A percentile compares a stretch with the other conserved stretches of the same genome.
Evolutionary conservation across 1,139 yeast genomes (phyloP).

Genomic region (Pichia sp.): DNA sequence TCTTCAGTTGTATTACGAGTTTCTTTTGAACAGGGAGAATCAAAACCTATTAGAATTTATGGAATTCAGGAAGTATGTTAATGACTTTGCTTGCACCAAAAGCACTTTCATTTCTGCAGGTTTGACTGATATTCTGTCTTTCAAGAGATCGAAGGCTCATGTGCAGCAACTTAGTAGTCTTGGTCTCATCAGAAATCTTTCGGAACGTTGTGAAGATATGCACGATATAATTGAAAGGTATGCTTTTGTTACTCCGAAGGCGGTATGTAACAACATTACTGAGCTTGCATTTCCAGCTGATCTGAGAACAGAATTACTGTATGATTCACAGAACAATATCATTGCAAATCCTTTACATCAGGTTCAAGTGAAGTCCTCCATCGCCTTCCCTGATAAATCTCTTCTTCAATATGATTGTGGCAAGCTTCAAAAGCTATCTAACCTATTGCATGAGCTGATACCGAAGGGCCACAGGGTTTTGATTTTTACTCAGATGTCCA

Average conservation of each 20-base stretch:
- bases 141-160: constrained; percentile 14
- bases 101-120: constrained; percentile 52
- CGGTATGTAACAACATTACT: constrained; percentile 70
- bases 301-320: constrained; percentile 28
- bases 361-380: constrained; percentile 78
- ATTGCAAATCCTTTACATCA: constrained; percentile 68
- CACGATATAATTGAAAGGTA: constrained; percentile 58
- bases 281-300: constrained; percentile 43
- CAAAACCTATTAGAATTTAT: constrained; percentile 43
- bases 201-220: constrained; percentile 38
- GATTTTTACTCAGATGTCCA: constrained; percentile 97
- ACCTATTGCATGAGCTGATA: constrained; percentile 65
- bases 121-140: constrained; percentile 28
- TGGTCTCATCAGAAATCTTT: constrained; percentile 33
- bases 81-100: constrained; percentile 52
- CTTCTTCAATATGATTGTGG: constrained; percentile 95
- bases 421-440: constrained; percentile 79
- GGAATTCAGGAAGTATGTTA: constrained; percentile 56
- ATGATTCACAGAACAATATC: constrained; percentile 26
- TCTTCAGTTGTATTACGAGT: constrained; percentile 55
- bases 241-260: constrained; percentile 85
- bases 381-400: constrained; percentile 95
- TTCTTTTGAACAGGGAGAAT: constrained; percentile 45
- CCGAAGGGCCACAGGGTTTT: constrained; percentile 89
- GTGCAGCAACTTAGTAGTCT: constrained; percentile 19